A percentile compares a stretch with the other conserved stretches of the same genome.
Evolutionary conservation across 2,329 filamentous ascomycete genomes (phyloP).

Genomic region (Pseudogymnoascus pannorum): DNA sequence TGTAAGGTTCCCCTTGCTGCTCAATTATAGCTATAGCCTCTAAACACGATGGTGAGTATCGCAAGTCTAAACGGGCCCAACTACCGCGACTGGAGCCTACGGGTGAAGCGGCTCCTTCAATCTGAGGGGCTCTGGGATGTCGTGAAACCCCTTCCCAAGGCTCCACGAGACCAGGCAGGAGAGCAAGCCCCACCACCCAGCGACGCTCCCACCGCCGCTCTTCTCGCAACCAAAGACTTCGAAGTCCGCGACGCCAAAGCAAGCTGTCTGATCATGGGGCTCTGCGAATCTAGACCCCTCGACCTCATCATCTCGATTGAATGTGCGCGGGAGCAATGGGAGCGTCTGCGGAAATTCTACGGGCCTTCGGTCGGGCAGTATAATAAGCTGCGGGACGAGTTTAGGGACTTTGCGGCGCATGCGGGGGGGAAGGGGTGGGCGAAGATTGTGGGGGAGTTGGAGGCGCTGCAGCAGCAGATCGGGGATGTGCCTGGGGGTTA

Average conservation of each 20-base stretch:
- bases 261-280: not conserved
- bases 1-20: not conserved
- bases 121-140: not conserved
- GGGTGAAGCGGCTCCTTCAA: not conserved
- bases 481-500: not conserved
- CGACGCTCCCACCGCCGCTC: not conserved
- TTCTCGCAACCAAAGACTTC: not conserved
- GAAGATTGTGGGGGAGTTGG: not conserved
- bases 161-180: not conserved
- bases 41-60: not conserved
- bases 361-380: not conserved
- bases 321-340: not conserved
- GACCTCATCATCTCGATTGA: not conserved
- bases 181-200: not conserved
- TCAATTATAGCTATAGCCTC: not conserved
- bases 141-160: not conserved
- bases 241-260: not conserved
- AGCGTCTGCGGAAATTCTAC: not conserved
- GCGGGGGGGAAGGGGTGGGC: not conserved
- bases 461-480: not conserved
- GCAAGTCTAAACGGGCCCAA: not conserved
- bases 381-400: not conserved
- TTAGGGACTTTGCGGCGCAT: not conserved
- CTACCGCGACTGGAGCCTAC: not conserved
- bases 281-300: not conserved